Percentiles rank a stretch among this genome's conserved stretches.
These are phyloP conservation scores for Diaporthe velutina DNA, from an alignment of 2,329 filamentous ascomycete species.

Conservation along the genomic window DNA sequence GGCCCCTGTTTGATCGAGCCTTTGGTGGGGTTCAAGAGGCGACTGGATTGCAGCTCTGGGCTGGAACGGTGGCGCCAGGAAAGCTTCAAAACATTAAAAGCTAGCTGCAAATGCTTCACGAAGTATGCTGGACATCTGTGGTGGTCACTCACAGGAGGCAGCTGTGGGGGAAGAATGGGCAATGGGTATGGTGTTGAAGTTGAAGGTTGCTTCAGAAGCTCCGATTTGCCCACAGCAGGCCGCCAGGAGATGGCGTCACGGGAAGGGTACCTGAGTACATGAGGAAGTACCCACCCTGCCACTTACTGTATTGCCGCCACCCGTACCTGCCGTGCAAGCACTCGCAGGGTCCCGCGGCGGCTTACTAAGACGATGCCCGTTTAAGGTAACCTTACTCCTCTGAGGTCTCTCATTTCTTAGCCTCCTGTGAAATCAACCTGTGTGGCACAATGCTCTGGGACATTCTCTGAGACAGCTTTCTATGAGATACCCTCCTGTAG, in stretches of 20 bases:
- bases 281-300: neutral
- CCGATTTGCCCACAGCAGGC: conserved; percentile 9
- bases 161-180: neutral
- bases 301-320: neutral
- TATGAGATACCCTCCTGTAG: neutral
- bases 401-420: neutral
- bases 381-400: neutral
- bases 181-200: neutral
- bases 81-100: neutral
- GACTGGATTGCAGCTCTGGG: neutral
- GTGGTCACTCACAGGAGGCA: neutral
- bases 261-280: conserved; percentile 6
- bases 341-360: neutral
- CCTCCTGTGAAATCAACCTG: no score
- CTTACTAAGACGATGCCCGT: neutral
- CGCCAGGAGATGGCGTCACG: conserved; percentile 27
- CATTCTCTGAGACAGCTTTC: no score
- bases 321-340: neutral
- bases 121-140: neutral
- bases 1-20: conserved; percentile 28
- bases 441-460: no score
- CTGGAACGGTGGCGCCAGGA: neutral
- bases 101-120: neutral
- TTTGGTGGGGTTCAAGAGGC: conserved; percentile 19
- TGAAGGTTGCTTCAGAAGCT: conserved; percentile 16